These are phyloP conservation scores for Xylariales sp. DNA, from an alignment of 2,329 filamentous ascomycete genomes.

Conservation along the genomic window DNA sequence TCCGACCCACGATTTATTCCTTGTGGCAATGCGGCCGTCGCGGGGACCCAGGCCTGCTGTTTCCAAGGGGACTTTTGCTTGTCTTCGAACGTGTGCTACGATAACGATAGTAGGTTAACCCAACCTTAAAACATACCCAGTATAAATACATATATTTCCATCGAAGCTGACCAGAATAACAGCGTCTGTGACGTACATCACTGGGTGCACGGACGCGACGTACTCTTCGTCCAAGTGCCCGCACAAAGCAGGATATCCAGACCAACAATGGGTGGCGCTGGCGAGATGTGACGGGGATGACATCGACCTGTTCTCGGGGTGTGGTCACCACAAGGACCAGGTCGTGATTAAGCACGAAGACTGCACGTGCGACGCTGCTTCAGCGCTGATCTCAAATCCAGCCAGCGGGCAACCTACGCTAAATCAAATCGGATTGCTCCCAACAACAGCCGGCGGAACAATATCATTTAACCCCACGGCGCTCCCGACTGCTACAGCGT, in stretches of 20 bases:
- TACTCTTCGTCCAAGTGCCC: constrained; percentile 42
- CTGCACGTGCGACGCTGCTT: constrained; percentile 42
- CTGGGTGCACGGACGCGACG: constrained; percentile 44
- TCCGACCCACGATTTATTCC: constrained; percentile 43
- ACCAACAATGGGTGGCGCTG: constrained; percentile 45
- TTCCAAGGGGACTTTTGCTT: constrained; percentile 44
- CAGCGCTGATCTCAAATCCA: constrained; percentile 41
- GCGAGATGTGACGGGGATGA: constrained; percentile 45
- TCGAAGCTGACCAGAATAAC: constrained; percentile 27
- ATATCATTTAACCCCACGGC: constrained; percentile 45
- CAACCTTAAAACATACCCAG: neutral
- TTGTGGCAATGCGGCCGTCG: constrained; percentile 41
- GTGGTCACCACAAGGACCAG: constrained; percentile 38
- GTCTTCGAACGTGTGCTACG: constrained; percentile 41
- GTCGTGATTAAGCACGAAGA: constrained; percentile 43
- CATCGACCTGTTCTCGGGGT: constrained; percentile 43
- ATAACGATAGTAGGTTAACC: constrained; percentile 41
- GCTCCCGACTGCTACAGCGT: constrained; percentile 37
- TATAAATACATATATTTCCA: neutral
- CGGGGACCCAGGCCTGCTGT: constrained; percentile 44
- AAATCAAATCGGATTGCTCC: constrained; percentile 40
- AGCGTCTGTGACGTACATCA: constrained; percentile 45
- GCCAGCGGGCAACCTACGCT: constrained; percentile 41
- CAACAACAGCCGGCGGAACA: constrained; percentile 42
- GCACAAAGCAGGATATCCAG: constrained; percentile 42